Evolutionary conservation across 2,329 filamentous ascomycete species (phyloP).

Genomic region (Neodidymelliopsis sp.): DNA sequence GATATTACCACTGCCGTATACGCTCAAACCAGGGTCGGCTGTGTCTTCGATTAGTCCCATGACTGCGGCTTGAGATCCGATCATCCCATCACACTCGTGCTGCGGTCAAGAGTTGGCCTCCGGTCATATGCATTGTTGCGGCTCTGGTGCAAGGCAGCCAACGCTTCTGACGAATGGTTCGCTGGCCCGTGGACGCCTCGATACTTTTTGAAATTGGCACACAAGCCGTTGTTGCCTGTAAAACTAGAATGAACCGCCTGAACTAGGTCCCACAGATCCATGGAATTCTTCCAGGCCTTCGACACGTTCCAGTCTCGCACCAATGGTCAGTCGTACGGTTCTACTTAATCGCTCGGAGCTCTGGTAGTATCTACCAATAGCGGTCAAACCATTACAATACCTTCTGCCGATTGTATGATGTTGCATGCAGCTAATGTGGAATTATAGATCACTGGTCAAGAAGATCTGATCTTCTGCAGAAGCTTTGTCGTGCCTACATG

Average conservation of each 20-base stretch:
- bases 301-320: background rate
- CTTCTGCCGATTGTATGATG: background rate
- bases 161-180: constrained; percentile 2
- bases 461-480: background rate
- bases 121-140: background rate
- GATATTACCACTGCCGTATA: background rate
- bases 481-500: constrained; percentile 1
- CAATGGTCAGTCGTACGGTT: background rate
- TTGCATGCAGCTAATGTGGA: background rate
- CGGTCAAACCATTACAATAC: background rate
- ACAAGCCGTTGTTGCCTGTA: too few species aligned
- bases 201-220: too few species aligned
- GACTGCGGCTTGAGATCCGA: background rate
- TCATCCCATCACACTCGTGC: background rate
- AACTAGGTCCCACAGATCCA: background rate
- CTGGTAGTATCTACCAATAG: too few species aligned
- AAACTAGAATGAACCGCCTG: background rate
- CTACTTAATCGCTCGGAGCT: background rate
- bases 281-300: background rate
- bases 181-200: background rate
- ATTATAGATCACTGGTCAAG: background rate
- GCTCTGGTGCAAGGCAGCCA: constrained; percentile 10
- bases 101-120: background rate
- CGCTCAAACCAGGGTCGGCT: background rate
- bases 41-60: constrained; percentile 1